phyloP scores from a whole-genome alignment of 768 basidiomycete genomes.

The Amyloporia xantha region DNA sequence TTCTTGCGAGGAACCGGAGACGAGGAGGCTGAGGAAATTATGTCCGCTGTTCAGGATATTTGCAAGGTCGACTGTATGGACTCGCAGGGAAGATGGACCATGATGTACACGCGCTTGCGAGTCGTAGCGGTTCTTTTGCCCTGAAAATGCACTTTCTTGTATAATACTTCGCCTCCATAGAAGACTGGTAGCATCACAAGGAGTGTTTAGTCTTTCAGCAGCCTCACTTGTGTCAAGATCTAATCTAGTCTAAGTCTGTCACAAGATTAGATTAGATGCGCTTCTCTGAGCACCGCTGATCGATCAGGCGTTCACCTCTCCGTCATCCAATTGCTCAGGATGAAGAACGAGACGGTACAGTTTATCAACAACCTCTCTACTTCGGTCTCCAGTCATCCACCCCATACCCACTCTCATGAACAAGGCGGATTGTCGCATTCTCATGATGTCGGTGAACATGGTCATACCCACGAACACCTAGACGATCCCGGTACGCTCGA shows the following conservation, averaged over 20 bases:
- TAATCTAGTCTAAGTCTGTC: no score
- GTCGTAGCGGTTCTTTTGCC: constrained; percentile 42
- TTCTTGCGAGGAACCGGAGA: constrained; percentile 51
- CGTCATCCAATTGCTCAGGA: background rate
- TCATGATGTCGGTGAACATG: constrained; percentile 67
- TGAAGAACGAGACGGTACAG: constrained; percentile 36
- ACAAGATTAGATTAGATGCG: no score
- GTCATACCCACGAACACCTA: constrained; percentile 91
- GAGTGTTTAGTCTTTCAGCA: no score
- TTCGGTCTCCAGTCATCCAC: constrained; percentile 22
- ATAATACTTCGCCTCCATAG: background rate
- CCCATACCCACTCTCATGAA: constrained; percentile 48
- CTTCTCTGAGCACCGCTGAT: no score
- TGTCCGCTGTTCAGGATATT: constrained; percentile 54
- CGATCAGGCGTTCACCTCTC: no score
- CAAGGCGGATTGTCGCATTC: constrained; percentile 38
- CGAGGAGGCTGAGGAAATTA: constrained; percentile 49
- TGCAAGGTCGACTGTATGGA: constrained; percentile 53
- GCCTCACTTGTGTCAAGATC: no score
- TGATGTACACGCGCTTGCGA: constrained; percentile 70
- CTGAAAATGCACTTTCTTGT: no score
- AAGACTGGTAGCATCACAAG: background rate
- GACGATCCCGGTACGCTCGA: constrained; percentile 67
- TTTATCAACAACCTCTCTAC: constrained; percentile 67
- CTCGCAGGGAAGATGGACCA: constrained; percentile 52